Percentiles rank a stretch among this genome's conserved stretches.
phyloP scores from a whole-genome alignment of 495 filamentous ascomycete species.

The Echria macrotheca region DNA sequence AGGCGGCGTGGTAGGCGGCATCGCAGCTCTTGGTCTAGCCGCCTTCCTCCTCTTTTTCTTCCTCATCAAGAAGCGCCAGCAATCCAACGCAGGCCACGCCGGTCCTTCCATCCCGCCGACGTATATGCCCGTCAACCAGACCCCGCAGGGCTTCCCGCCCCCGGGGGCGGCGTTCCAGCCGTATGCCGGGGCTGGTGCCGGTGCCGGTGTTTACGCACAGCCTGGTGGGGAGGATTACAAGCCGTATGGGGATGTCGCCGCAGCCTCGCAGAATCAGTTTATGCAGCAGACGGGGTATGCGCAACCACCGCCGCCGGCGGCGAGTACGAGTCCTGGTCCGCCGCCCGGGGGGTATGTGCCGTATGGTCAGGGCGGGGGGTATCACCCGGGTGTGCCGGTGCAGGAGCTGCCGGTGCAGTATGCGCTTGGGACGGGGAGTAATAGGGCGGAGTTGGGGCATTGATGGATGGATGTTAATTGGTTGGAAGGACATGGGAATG shows the following conservation, averaged over 20 bases:
- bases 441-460: slow-evolving; percentile 7
- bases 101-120: not conserved
- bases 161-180: not conserved
- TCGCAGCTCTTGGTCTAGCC: slow-evolving; percentile 30
- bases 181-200: not conserved
- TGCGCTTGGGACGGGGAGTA: not conserved
- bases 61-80: slow-evolving; percentile 6
- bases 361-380: not conserved
- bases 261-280: too few species aligned
- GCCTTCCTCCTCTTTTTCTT: slow-evolving; percentile 25
- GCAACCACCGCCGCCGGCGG: not conserved
- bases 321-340: too few species aligned
- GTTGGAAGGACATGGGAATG: too few species aligned
- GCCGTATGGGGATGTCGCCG: not conserved
- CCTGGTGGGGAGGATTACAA: not conserved
- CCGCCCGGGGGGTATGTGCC: too few species aligned
- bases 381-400: not conserved
- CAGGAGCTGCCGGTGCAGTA: slow-evolving; percentile 6
- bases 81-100: not conserved
- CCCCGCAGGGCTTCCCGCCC: not conserved
- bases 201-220: not conserved
- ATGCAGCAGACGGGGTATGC: too few species aligned
- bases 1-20: slow-evolving; percentile 38
- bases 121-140: not conserved
- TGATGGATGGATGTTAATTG: too few species aligned